A percentile compares a stretch with the other conserved stretches of the same genome.
Conservation (phyloP, 1,139 yeast species). For the Sugiyamaella paludigena region DNA sequence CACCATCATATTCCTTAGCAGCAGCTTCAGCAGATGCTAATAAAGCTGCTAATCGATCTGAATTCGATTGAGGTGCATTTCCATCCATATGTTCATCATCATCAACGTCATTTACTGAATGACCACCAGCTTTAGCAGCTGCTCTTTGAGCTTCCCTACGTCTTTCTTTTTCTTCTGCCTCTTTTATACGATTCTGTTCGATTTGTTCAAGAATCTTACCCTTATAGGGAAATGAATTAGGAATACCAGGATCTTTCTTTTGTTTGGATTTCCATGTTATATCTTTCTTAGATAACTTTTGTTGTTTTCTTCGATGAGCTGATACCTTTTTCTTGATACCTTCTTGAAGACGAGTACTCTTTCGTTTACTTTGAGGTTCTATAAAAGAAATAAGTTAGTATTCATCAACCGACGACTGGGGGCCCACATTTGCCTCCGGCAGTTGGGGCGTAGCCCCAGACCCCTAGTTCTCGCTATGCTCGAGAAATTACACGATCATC, state of each 20-base stretch:
- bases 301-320: slow-evolving; percentile 85
- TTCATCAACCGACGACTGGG: no score
- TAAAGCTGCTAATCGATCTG: slow-evolving; percentile 73
- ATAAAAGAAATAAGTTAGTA: slow-evolving; percentile 35
- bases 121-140: slow-evolving; percentile 42
- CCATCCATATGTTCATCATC: slow-evolving; percentile 42
- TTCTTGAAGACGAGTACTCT: slow-evolving; percentile 88
- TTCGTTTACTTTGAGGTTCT: slow-evolving; percentile 82
- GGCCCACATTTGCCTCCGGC: no score
- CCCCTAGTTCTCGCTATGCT: no score
- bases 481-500: no score
- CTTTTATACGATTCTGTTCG: slow-evolving; percentile 65
- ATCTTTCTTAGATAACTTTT: slow-evolving; percentile 79
- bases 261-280: slow-evolving; percentile 86
- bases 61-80: slow-evolving; percentile 40
- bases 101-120: slow-evolving; percentile 13
- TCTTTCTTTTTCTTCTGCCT: slow-evolving; percentile 57
- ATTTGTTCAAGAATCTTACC: slow-evolving; percentile 77
- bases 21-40: slow-evolving; percentile 88
- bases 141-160: slow-evolving; percentile 48
- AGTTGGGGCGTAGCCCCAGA: no score
- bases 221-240: slow-evolving; percentile 91
- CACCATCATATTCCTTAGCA: slow-evolving; percentile 61
- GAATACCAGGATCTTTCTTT: slow-evolving; percentile 91
- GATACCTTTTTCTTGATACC: slow-evolving; percentile 95